Evolutionary conservation across 352 stramenopile species (phyloP), one percentile per base, ranked within the genome.

Genomic region (Aphanomyces cochlioides): DNA sequence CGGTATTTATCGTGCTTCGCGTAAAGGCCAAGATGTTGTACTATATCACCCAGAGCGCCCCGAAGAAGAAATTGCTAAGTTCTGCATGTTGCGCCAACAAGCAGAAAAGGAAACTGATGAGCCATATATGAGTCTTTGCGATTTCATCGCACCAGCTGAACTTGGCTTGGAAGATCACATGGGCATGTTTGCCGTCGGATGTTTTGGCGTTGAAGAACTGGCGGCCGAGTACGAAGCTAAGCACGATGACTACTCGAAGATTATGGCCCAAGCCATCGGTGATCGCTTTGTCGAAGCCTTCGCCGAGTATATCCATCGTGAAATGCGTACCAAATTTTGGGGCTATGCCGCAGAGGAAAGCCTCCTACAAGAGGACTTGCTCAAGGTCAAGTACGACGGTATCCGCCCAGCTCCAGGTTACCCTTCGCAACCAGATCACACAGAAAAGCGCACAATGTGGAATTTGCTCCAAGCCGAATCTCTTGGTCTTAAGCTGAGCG

Each of bases 341-440:
- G 96, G 95, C 47, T 99, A 98, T 78, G 95, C 96, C 21, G 76
- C 84, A 8, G 82, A 95, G 45, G 96, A 99, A 74, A 81, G 85
- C 36, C 76, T 98, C 54, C 79, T 84, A 66, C 78, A 96, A 72
- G 85, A 96, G 56, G 96, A 99, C 72, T 73, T 99, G 40, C 82
- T 99, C 34, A 99, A 99, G 82, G 93, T 98, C 59, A 98, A 98
- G 79, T 99, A 99, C 83, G 90, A 98, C 69, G 96, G 96, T 68
- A 98, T 99, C 73, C 89, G 96, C 71, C 96, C 96, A 54, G 96
- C 96, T 34, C 96, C 96, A n/a, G 96, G 96, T 17, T 99, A 99
- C 74, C 96, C 96, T 53, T 98, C 92, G 38, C 96, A 99, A 78
- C 96, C 96, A 12, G 96, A 99, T 77, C 96, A 99, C 81, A 99